Base-by-base conservation (phyloP, 371 early-diverging fungal species). In the Coemansia sp. region DNA sequence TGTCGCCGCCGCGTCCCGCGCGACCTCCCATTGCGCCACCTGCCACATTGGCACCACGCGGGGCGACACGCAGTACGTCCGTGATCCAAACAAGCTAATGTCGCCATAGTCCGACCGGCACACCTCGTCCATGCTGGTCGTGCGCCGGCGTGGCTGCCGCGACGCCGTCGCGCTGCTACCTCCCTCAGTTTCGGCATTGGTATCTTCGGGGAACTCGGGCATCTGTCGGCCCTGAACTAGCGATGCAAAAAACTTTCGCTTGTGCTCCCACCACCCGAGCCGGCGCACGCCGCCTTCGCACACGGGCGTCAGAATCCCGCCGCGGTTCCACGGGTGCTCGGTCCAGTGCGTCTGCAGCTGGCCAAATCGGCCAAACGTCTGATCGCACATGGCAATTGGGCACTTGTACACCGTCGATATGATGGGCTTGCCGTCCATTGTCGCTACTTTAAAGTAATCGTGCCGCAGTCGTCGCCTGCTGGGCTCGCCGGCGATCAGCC, bases 261-360 rank as follows among this genome's bases (percentile, higher is more conserved):
- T 70, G 48, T 70, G 70, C 58, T 70, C 66, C 70, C 70, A 70
- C 62, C 62, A 70, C 20, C 66, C 66, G 26, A 70, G 58, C 58
- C 70, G 11, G 2, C 70, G 56, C 41, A 64, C 53, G 9, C 70
- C 70, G 51, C 70, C 70, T 10, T 57, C 66, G 38, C 66, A 65
- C 3, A 70, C 70, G 8, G 70, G 70, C 13, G 66, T 62, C 41
- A 70, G 52, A 11, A 65, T 65, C 5, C 70, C 70, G 48, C 70
- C 66, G 14, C 70, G 61, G 43, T 70, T 70, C 70, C 70, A 70
- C 31, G 70, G 70, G 40, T 70, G 70, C 38, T 60, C 58, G 10
- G 59, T 65, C 70, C 70, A 70, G 57, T 70, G 70, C 48, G 9
- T 30, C 50, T 70, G 70, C 55, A 70, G 50, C 36, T 57, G 51